Evolutionary conservation across 2,329 filamentous ascomycete species (phyloP).

Genomic region (Fusarium sp.): DNA sequence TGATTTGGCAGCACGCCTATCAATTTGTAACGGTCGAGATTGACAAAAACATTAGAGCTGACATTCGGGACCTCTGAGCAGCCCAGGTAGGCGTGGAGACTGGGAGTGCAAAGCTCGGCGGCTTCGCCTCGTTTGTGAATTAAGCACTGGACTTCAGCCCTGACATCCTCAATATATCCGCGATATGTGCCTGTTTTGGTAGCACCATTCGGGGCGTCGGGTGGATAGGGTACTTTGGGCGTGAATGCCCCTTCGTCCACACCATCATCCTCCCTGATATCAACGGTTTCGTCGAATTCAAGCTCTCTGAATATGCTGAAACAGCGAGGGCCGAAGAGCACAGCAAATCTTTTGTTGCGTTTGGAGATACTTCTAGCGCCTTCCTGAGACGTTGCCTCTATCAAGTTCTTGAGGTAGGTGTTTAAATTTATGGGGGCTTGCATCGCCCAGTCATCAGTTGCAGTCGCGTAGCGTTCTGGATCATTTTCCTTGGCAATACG

Average conservation of each 20-base stretch:
- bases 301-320: constrained; percentile 62
- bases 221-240: constrained; percentile 51
- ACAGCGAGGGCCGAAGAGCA: constrained; percentile 64
- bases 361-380: constrained; percentile 62
- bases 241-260: constrained; percentile 55
- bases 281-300: constrained; percentile 59
- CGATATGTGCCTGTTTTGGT: constrained; percentile 57
- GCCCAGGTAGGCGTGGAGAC: constrained; percentile 50
- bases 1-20: constrained; percentile 55
- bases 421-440: constrained; percentile 60
- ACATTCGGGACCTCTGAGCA: constrained; percentile 49
- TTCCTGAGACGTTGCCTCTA: constrained; percentile 52
- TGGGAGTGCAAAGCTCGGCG: constrained; percentile 49
- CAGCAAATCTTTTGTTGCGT: constrained; percentile 67
- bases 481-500: constrained; percentile 57
- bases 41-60: constrained; percentile 46
- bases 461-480: constrained; percentile 60
- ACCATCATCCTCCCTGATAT: constrained; percentile 53
- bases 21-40: constrained; percentile 51
- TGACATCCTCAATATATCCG: constrained; percentile 62
- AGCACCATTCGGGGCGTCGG: constrained; percentile 48
- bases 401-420: constrained; percentile 64
- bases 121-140: constrained; percentile 52
- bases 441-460: constrained; percentile 55
- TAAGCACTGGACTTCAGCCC: constrained; percentile 60